Base-by-base conservation (phyloP, 768 basidiomycete genomes). In the Agaricus bisporus region DNA sequence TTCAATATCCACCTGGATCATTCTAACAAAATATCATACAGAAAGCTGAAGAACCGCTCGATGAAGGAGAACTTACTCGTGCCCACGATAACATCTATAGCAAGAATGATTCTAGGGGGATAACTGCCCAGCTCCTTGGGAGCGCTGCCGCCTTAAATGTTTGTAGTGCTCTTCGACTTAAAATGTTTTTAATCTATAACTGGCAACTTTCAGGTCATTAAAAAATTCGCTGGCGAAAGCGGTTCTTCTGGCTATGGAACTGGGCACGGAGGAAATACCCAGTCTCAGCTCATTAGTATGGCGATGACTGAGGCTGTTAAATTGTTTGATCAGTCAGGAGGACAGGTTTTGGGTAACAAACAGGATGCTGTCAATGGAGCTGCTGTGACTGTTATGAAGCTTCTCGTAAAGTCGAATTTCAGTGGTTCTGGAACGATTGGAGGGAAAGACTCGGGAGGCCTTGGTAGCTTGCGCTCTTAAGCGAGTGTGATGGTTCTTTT, bases 361-460 rank as follows among this genome's bases (percentile, higher is more conserved):
- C 91, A 95, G 61, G 89, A 91, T 61, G 85, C 84, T 8, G 82
- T 95, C 62, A 90, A 88, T 54, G 79, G 86, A 11, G 92, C 92
- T 42, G 90, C 86, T 3, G 83, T 86, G 82, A 92, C 86, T 0
- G 81, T 89, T 54, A 84, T 91, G 80, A 92, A 94, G 71, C 72
- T 93, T 38, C 63, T 92, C 41, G 81, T 90, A 4, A 82, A 88
- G 63, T 81, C 78, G 39, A 83, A 86, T 66, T 73, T 83, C 60
- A 74, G 74, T 58, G 62, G 67, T 5, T 71, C 66, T 15, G 70
- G 66, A 26, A 64, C 70, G 1, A 71, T 67, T n/a, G 86, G 83
- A 4, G 86, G 88, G 0, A 71, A 79, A 12, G 78, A 81, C 63
- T 88, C 87, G 20, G 86, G 88, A 38, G 88, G 89, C 1, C 64